Evolutionary conservation across 208 protist species (phyloP).

Genomic region (Leishmania aethiopica): DNA sequence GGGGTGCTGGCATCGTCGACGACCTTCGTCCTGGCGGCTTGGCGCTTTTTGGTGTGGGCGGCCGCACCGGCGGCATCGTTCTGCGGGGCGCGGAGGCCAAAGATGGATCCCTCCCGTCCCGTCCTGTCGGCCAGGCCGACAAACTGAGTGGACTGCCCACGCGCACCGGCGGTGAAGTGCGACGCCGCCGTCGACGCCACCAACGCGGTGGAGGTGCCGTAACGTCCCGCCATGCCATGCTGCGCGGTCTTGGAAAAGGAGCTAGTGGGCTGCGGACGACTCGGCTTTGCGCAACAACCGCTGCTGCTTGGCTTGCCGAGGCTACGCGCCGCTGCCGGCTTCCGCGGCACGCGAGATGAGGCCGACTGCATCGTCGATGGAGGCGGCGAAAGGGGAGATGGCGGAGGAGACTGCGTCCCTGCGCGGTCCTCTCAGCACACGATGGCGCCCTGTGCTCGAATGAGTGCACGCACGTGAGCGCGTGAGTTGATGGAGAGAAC

Average conservation of each 20-base stretch:
- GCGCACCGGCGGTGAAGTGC: background rate
- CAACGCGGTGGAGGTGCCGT: background rate
- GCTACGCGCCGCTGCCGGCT: background rate
- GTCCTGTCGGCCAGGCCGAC: background rate
- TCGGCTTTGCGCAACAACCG: background rate
- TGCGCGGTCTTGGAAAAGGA: conserved; percentile 1
- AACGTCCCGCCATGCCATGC: background rate
- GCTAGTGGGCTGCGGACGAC: background rate
- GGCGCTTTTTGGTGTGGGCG: background rate
- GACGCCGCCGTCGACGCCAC: background rate
- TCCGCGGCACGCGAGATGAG: background rate
- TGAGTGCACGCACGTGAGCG: background rate
- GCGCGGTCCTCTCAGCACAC: background rate
- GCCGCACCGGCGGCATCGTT: background rate
- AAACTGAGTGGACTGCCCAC: background rate
- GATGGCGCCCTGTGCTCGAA: background rate
- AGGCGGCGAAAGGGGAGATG: background rate
- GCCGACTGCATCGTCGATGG: background rate
- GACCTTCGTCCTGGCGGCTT: conserved; percentile 12
- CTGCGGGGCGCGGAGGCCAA: conserved; percentile 10
- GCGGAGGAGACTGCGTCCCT: background rate
- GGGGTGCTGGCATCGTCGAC: conserved; percentile 3
- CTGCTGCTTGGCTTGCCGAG: background rate
- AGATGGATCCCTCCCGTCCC: background rate
- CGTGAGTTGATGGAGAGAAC: background rate